These are phyloP conservation scores for Ajuga reptans DNA, from an alignment of 305 asterid species.

Conservation along the genomic window DNA sequence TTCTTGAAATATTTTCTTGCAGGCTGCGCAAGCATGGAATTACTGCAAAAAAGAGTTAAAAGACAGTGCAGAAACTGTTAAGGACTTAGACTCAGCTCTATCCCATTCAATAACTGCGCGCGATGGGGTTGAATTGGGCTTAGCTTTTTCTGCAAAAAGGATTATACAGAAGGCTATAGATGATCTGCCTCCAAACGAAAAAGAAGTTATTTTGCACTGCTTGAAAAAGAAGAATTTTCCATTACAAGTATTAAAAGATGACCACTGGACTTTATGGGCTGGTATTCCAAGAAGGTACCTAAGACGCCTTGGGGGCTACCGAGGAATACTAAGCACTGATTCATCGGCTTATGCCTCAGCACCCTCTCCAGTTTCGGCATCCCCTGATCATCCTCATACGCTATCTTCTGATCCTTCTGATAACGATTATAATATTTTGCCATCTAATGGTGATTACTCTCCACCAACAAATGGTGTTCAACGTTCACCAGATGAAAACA, in stretches of 20 bases:
- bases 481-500: constrained; percentile 23
- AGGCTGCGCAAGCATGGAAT: constrained; percentile 48
- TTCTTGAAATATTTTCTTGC: constrained; percentile 17
- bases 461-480: constrained; percentile 12
- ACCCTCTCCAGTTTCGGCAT: neutral
- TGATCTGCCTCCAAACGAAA: constrained; percentile 31
- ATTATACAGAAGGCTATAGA: constrained; percentile 28
- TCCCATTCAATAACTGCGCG: constrained; percentile 11
- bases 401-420: constrained; percentile 3
- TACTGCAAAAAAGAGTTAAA: constrained; percentile 38
- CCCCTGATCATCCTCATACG: neutral
- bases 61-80: constrained; percentile 26
- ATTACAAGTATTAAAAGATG: neutral
- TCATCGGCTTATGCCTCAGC: neutral
- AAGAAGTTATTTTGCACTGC: constrained; percentile 32
- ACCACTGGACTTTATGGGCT: constrained; percentile 24
- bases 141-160: constrained; percentile 26
- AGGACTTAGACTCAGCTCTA: constrained; percentile 23
- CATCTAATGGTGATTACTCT: constrained; percentile 13
- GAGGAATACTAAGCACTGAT: constrained; percentile 7
- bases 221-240: constrained; percentile 27
- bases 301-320: constrained; percentile 22
- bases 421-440: neutral
- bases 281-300: constrained; percentile 58
- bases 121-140: constrained; percentile 23